Base-by-base conservation (phyloP, 2,329 filamentous ascomycete genomes). In the Penicillium digitatum region DNA sequence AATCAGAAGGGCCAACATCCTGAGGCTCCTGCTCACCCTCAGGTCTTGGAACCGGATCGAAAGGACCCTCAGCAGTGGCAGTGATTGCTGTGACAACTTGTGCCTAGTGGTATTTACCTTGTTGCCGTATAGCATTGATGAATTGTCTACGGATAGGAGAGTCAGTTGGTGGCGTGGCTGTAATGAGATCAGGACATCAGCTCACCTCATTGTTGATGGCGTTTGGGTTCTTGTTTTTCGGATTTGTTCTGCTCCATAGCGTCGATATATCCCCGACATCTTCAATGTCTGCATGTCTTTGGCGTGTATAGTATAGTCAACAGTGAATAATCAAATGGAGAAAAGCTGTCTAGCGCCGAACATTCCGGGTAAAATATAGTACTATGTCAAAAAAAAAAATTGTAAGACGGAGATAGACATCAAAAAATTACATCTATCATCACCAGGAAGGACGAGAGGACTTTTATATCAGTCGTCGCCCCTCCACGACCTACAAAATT, bases 241-340 rank as follows among this genome's bases (percentile, higher is more conserved):
- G 40, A 48, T 37, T 47, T 26, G 11, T 22, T 29, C 40, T 27
- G 20, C 40, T 40, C 35, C 32, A 24, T 39, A 26, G 12, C 20
- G n/a, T 12, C 35, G 14, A 39, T 53, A 56, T 53, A 53, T 53
- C 43, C 32, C 48, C 29, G 29, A 31, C 40, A 46, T 52, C 24
- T 52, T 47, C 37, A 35, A 51, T 54, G 52, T 54, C 52, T 44
- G 46, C 47, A 39, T 54, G 24, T 50, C 29, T 39, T 49, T 50
- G 27, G 24, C 38, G 40, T 45, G 29, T 29, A 24, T 49, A 34
- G 48, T 43, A 40, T 40, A 40, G 47, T 40, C 35, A 42, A 42
- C 32, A 40, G 47, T 40, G 26, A 42, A 42, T 48, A 39, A 20
- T 34, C 27, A 27, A 47, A 39, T 31, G 34, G 14, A 45, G 20